Evolutionary conservation across 1,284 basidiomycete genomes (phyloP).

Genomic region (Fomitopsis schrenkii): DNA sequence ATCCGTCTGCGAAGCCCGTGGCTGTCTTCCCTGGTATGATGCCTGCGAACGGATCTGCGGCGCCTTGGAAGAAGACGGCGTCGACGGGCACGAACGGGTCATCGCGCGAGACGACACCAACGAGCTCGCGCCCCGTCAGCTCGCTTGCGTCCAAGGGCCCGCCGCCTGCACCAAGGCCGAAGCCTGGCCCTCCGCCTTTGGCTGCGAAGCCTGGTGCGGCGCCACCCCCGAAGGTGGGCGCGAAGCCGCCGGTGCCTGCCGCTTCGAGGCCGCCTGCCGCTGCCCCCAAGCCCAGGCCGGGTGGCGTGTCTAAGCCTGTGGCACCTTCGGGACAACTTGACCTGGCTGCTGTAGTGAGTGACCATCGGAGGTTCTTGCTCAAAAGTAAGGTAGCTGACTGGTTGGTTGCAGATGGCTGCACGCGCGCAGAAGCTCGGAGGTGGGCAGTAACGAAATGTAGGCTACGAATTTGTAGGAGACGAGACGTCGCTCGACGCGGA

Average conservation of each 20-base stretch:
- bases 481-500: neutral
- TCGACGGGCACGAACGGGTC: slow-evolving; percentile 29
- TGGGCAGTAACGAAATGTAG: neutral
- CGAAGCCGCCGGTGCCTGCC: slow-evolving; percentile 57
- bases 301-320: slow-evolving; percentile 30
- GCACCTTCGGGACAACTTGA: slow-evolving; percentile 68
- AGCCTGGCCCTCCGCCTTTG: slow-evolving; percentile 32
- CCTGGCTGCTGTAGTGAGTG: slow-evolving; percentile 73
- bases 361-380: neutral
- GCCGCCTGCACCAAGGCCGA: slow-evolving; percentile 52
- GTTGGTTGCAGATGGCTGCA: slow-evolving; percentile 53
- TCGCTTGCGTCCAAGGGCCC: slow-evolving; percentile 48
- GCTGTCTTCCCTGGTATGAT: slow-evolving; percentile 72
- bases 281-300: slow-evolving; percentile 21
- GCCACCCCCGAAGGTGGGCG: slow-evolving; percentile 32
- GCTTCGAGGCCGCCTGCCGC: slow-evolving; percentile 43
- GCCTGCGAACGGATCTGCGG: slow-evolving; percentile 58
- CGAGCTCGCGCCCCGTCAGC: slow-evolving; percentile 52
- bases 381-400: slow-evolving; percentile 3
- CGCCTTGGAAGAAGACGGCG: slow-evolving; percentile 69
- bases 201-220: slow-evolving; percentile 31
- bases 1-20: slow-evolving; percentile 62
- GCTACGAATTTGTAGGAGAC: neutral
- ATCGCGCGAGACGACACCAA: slow-evolving; percentile 42
- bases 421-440: slow-evolving; percentile 57